A percentile compares a stretch with the other conserved stretches of the same genome.
Evolutionary conservation across 345 rosid genomes (phyloP).

Genomic region (Moricandia moricandioides): DNA sequence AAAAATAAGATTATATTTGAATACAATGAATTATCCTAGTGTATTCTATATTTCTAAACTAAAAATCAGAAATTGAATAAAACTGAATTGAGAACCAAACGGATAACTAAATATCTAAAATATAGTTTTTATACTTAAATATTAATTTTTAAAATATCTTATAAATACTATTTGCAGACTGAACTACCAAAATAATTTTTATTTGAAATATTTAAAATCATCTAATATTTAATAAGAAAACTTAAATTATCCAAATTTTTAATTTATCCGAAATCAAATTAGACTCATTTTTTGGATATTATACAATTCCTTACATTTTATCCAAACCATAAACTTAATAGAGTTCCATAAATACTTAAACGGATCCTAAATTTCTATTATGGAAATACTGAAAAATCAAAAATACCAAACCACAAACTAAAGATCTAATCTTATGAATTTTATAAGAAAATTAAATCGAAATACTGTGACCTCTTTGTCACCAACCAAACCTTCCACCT

Average conservation of each 20-base stretch:
- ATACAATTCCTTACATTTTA: too few species aligned
- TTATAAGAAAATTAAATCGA: not conserved
- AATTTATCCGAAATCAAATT: too few species aligned
- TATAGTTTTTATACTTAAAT: too few species aligned
- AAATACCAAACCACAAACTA: not conserved
- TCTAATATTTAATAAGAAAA: too few species aligned
- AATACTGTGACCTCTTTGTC: not conserved
- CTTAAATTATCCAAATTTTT: not conserved
- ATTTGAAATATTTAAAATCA: not conserved
- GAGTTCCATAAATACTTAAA: too few species aligned
- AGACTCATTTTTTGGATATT: not conserved
- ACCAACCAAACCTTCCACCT: not conserved
- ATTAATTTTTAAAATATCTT: too few species aligned
- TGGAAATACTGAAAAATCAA: not conserved
- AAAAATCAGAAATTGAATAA: not conserved
- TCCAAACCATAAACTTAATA: too few species aligned
- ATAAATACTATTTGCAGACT: not conserved
- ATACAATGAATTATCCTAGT: not conserved
- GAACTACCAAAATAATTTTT: not conserved
- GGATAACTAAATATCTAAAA: not conserved
- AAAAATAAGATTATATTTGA: too few species aligned
- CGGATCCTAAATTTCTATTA: not conserved
- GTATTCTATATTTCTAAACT: not conserved
- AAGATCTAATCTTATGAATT: not conserved
- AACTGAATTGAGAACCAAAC: not conserved